phyloP scores from a whole-genome alignment of 352 stramenopile species.

The Phytophthora sp. region DNA sequence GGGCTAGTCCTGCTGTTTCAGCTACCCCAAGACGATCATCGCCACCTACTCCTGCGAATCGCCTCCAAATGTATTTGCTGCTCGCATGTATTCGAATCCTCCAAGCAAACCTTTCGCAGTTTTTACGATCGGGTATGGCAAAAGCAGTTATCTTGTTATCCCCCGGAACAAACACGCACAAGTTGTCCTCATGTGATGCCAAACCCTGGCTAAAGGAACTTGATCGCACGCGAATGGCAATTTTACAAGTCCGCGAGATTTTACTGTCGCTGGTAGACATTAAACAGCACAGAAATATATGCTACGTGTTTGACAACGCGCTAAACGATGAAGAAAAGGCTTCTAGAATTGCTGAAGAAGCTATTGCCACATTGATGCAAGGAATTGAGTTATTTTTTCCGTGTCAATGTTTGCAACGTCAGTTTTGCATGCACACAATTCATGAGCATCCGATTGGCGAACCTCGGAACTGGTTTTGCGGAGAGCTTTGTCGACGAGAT shows the following conservation, averaged over 20 bases:
- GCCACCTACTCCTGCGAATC: neutral
- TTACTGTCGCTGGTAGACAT: constrained; percentile 44
- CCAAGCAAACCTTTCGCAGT: constrained; percentile 74
- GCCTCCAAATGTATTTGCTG: constrained; percentile 72
- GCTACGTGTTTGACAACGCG: constrained; percentile 19
- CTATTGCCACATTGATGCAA: constrained; percentile 69
- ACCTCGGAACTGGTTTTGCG: constrained; percentile 6
- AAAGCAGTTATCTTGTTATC: constrained; percentile 40
- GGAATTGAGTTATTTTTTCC: constrained; percentile 91
- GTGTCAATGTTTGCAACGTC: constrained; percentile 65
- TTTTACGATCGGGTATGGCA: constrained; percentile 65
- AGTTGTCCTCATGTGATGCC: neutral
- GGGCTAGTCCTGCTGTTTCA: neutral
- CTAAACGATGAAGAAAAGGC: constrained; percentile 26
- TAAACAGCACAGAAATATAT: constrained; percentile 29
- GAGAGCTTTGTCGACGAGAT: constrained; percentile 21
- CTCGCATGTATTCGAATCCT: constrained; percentile 72
- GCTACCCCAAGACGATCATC: constrained; percentile 6
- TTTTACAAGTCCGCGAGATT: constrained; percentile 40
- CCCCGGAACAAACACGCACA: neutral
- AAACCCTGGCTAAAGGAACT: constrained; percentile 25
- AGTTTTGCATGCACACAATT: constrained; percentile 62
- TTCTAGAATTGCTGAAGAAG: constrained; percentile 43
- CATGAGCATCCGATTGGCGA: constrained; percentile 12
- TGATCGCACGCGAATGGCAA: constrained; percentile 11